Percentiles rank a stretch among this genome's conserved stretches.
Evolutionary conservation across 2,329 filamentous ascomycete species (phyloP).

Genomic region (Coniella lustricola): DNA sequence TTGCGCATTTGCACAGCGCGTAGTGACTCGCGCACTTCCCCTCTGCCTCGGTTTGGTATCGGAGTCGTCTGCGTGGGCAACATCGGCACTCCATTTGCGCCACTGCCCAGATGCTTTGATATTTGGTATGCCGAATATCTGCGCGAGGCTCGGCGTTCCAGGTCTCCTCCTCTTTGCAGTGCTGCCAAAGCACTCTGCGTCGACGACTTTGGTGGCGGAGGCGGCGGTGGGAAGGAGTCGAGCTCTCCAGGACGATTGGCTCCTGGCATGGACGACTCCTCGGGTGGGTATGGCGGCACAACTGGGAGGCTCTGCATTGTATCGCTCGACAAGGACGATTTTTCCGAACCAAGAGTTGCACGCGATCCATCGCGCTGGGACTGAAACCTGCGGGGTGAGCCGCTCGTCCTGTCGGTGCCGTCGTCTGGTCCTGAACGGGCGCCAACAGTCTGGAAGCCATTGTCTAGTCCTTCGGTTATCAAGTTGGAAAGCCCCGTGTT

Average conservation of each 20-base stretch:
- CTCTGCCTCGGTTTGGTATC: slow-evolving; percentile 74
- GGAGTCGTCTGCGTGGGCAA: slow-evolving; percentile 78
- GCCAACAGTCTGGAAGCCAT: slow-evolving; percentile 38
- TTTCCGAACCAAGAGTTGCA: slow-evolving; percentile 46
- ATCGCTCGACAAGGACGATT: slow-evolving; percentile 64
- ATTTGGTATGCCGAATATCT: slow-evolving; percentile 97
- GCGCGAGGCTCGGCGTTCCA: slow-evolving; percentile 86
- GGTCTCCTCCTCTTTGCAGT: slow-evolving; percentile 81
- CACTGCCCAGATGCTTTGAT: slow-evolving; percentile 80
- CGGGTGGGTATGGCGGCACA: slow-evolving; percentile 62
- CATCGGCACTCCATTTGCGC: slow-evolving; percentile 76
- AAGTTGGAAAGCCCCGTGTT: slow-evolving; percentile 51
- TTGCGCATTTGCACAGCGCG: slow-evolving; percentile 53
- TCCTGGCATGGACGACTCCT: slow-evolving; percentile 41
- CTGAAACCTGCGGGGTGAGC: slow-evolving; percentile 44
- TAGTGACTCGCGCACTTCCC: slow-evolving; percentile 77
- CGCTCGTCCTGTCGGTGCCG: slow-evolving; percentile 23
- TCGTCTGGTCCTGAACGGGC: slow-evolving; percentile 26
- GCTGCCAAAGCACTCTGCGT: slow-evolving; percentile 87
- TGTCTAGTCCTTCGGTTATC: slow-evolving; percentile 50
- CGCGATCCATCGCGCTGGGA: slow-evolving; percentile 45
- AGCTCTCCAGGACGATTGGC: slow-evolving; percentile 34
- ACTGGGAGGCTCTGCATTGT: slow-evolving; percentile 71
- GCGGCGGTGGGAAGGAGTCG: slow-evolving; percentile 64
- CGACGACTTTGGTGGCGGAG: slow-evolving; percentile 72